phyloP scores from a whole-genome alignment of 2,329 filamentous ascomycete species.

The Cladophialophora exuberans region DNA sequence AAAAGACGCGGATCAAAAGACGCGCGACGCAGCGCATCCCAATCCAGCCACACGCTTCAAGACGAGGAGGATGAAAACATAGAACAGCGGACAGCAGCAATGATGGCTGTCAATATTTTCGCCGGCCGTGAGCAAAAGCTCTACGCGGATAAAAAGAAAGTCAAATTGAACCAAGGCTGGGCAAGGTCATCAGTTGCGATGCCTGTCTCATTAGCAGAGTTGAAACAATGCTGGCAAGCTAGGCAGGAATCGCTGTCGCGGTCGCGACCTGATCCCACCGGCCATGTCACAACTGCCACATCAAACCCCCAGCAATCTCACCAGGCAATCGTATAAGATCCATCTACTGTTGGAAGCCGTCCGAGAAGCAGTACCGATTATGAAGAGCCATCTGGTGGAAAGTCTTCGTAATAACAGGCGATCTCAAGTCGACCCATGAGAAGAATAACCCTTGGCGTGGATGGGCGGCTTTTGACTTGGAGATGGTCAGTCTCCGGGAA shows the following conservation, averaged over 20 bases:
- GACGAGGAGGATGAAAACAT: constrained; percentile 7
- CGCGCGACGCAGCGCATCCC: not conserved
- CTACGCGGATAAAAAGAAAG: not conserved
- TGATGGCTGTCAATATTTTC: constrained; percentile 4
- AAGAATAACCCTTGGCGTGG: too few relatives aligned
- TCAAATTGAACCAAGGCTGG: not conserved
- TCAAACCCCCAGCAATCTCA: too few relatives aligned
- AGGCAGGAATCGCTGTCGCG: too few relatives aligned
- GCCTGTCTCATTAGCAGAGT: constrained; percentile 1
- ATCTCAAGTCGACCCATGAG: too few relatives aligned
- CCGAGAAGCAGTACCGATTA: too few relatives aligned
- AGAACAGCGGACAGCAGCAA: constrained; percentile 2
- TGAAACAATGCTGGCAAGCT: constrained; percentile 5
- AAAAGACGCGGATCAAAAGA: not conserved
- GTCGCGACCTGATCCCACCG: not conserved
- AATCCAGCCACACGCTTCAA: not conserved
- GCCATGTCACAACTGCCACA: too few relatives aligned
- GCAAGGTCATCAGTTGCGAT: constrained; percentile 8
- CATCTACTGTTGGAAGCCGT: too few relatives aligned
- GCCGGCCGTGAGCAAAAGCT: not conserved
- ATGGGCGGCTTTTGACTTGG: too few relatives aligned
- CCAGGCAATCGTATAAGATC: too few relatives aligned
- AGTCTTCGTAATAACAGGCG: too few relatives aligned
- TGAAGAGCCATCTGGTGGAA: too few relatives aligned
- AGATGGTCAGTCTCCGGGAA: too few relatives aligned